Percentiles rank a stretch among this genome's conserved stretches.
phyloP scores from a whole-genome alignment of 768 basidiomycete genomes.

The Tephrocybe sp. region DNA sequence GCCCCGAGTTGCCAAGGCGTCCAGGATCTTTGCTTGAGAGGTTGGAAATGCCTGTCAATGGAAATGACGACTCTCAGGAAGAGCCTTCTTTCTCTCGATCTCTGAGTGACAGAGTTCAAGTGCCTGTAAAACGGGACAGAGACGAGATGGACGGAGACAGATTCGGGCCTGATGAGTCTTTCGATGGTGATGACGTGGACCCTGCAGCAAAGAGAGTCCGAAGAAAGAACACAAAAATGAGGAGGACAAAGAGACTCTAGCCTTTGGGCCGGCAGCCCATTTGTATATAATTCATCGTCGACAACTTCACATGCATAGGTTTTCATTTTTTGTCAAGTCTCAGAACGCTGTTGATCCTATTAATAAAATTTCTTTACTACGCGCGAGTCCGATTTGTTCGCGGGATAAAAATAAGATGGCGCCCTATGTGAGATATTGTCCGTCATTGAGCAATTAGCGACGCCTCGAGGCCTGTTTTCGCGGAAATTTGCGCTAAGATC shows the following conservation, averaged over 20 bases:
- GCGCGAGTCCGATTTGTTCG: too few relatives aligned
- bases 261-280: conserved; percentile 6
- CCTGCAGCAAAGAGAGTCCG: conserved; percentile 26
- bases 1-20: conserved; percentile 17
- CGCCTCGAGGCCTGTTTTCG: too few relatives aligned
- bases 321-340: too few relatives aligned
- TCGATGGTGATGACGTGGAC: conserved; percentile 31
- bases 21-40: conserved; percentile 34
- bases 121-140: conserved; percentile 40
- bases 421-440: too few relatives aligned
- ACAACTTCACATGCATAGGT: too few relatives aligned
- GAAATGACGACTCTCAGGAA: conserved; percentile 8
- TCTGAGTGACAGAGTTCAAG: conserved; percentile 36
- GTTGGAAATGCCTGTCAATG: conserved; percentile 26
- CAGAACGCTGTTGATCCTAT: too few relatives aligned
- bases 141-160: conserved; percentile 28
- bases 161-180: conserved; percentile 17
- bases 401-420: too few relatives aligned
- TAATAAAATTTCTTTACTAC: too few relatives aligned
- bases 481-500: too few relatives aligned
- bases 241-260: conserved; percentile 22
- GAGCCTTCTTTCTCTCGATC: conserved; percentile 22
- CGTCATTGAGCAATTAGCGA: too few relatives aligned
- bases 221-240: conserved; percentile 26
- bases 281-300: too few relatives aligned